Evolutionary conservation across 139 green algal genomes (phyloP), one percentile per base, ranked within the genome.

Genomic region (Chlorokybus atmophyticus): DNA sequence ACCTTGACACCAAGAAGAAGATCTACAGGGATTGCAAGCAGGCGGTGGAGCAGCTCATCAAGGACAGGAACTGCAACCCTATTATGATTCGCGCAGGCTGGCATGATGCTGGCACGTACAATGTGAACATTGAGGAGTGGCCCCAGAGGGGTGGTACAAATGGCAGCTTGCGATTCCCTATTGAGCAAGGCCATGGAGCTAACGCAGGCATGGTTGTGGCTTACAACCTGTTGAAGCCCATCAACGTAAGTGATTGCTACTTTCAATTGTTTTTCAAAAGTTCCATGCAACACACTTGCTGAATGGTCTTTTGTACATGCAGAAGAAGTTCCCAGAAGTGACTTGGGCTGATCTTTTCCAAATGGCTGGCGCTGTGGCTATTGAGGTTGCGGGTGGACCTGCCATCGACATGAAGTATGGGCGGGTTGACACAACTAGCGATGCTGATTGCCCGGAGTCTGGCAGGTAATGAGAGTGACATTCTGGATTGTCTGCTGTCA

Each of bases 371-470:
- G 79, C 71, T 0, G 51, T 58, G 14, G 78, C 70, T 3, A 74
- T 85, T 7, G 70, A 85, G 70, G 66, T 76, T 2, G 55, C 81
- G 7, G 87, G 87, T 2, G 87, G 87, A 2, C 87, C 87, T 17
- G 75, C 77, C 42, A 90, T 95, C 58, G 74, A 80, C 3, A 83
- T 95, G 73, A 79, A 70, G 23, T 91, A 90, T 53, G 87, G 87
- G 29, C 72, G 87, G 55, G 68, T 77, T 35, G 82, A 93, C 51
- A 76, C 71, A 0, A 42, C 31, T 10, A 30, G 35, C 14, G n/a
- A n/a, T n/a, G n/a, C n/a, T n/a, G n/a, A n/a, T 17, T 90, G 78
- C 61, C 55, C 72, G 4, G 60, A n/a, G n/a, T n/a, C n/a, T n/a
- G n/a, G n/a, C n/a, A n/a, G n/a, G n/a, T n/a, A n/a, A n/a, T n/a